Conservation (phyloP, 169 alveolate species). For the Eimeria necatrix region DNA sequence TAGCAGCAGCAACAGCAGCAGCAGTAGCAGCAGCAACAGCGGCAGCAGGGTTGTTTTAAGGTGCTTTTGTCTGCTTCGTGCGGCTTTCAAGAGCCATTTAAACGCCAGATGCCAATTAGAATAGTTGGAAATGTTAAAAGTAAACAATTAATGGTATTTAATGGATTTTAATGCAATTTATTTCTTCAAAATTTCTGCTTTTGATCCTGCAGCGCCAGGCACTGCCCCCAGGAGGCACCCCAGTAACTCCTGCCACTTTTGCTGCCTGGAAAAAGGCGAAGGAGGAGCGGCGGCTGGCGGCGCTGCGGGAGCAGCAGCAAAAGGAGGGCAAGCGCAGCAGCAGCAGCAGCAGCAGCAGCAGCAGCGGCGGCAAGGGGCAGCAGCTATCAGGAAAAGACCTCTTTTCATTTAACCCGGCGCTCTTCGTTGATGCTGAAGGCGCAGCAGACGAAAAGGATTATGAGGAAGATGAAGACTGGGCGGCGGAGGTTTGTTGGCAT, state of each 20-base stretch:
- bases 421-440: conserved; percentile 78
- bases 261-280: conserved; percentile 94
- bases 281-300: conserved; percentile 82
- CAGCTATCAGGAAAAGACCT: conserved; percentile 74
- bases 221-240: conserved; percentile 91
- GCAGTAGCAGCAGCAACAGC: too few species aligned
- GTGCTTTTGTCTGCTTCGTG: too few species aligned
- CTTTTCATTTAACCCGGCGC: conserved; percentile 73
- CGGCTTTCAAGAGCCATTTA: too few species aligned
- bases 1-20: too few species aligned
- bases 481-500: conserved; percentile 8
- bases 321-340: conserved; percentile 70
- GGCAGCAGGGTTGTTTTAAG: too few species aligned
- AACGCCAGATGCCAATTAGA: too few species aligned
- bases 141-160: too few species aligned
- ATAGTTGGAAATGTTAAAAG: too few species aligned
- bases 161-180: too few species aligned
- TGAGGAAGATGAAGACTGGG: conserved; percentile 71
- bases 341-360: background rate
- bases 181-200: background rate
- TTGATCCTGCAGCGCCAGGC: conserved; percentile 82
- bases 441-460: conserved; percentile 75
- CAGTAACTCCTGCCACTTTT: conserved; percentile 95
- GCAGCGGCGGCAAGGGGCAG: background rate
- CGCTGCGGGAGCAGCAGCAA: conserved; percentile 56